These are phyloP conservation scores for Lactarius deliciosus DNA, from an alignment of 768 basidiomycete species.

Conservation along the genomic window DNA sequence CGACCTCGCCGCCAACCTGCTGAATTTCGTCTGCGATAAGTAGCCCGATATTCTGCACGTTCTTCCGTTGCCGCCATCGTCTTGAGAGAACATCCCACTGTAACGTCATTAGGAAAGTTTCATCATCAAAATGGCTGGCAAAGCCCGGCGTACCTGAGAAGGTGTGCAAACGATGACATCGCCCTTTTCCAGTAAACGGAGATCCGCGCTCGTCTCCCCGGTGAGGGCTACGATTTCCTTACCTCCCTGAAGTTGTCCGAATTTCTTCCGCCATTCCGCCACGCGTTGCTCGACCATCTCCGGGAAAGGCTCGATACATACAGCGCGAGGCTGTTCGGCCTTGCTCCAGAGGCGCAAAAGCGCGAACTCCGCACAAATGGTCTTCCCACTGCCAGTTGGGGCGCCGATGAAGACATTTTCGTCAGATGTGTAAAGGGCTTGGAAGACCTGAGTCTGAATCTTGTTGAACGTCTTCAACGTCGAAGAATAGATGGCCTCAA, in stretches of 20 bases:
- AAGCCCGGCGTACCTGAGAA: constrained; percentile 58
- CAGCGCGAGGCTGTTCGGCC: constrained; percentile 74
- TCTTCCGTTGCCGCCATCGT: constrained; percentile 95
- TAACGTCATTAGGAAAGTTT: constrained; percentile 9
- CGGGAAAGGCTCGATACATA: constrained; percentile 95
- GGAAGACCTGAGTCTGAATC: constrained; percentile 99
- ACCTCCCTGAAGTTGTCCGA: constrained; percentile 77
- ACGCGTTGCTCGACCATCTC: constrained; percentile 96
- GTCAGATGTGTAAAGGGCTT: constrained; percentile 92
- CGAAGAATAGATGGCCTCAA: constrained; percentile 79
- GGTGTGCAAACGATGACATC: constrained; percentile 96
- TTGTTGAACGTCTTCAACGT: constrained; percentile 92
- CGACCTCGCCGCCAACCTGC: constrained; percentile 90
- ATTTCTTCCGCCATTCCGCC: constrained; percentile 86
- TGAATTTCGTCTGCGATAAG: constrained; percentile 96
- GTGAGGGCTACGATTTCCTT: constrained; percentile 94
- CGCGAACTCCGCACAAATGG: constrained; percentile 96
- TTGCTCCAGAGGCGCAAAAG: constrained; percentile 94
- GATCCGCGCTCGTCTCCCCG: constrained; percentile 90
- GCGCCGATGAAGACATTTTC: constrained; percentile 98
- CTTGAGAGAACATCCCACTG: constrained; percentile 96
- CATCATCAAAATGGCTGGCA: not conserved
- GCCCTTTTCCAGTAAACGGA: constrained; percentile 84
- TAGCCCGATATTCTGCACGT: constrained; percentile 89
- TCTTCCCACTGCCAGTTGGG: constrained; percentile 96